phyloP scores from a whole-genome alignment of 2,329 filamentous ascomycete genomes.

The Fragosphaeria purpurea region DNA sequence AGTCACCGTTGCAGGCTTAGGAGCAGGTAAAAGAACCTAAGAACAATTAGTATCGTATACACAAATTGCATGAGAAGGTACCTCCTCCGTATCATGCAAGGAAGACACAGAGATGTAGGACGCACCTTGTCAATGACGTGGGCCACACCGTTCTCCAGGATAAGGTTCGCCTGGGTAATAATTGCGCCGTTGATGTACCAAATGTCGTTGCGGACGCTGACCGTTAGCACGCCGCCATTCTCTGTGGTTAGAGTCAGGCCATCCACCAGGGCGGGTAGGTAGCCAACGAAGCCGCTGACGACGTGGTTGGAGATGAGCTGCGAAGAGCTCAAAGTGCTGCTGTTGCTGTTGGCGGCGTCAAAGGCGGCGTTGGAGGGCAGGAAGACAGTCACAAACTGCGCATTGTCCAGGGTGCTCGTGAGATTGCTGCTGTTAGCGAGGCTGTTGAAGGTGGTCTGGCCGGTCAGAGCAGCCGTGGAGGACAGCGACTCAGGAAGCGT shows the following conservation, averaged over 20 bases:
- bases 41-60: too few species aligned
- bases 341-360: constrained; percentile 5
- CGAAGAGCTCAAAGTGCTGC: neutral
- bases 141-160: constrained; percentile 16
- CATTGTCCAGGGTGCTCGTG: constrained; percentile 10
- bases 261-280: constrained; percentile 14
- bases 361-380: constrained; percentile 15
- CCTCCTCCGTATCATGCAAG: too few species aligned
- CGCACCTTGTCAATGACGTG: constrained; percentile 16
- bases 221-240: constrained; percentile 10
- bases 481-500: constrained; percentile 10
- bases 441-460: constrained; percentile 12
- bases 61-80: neutral
- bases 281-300: constrained; percentile 11
- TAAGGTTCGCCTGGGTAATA: constrained; percentile 15
- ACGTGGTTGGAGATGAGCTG: constrained; percentile 14
- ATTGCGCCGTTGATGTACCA: constrained; percentile 18
- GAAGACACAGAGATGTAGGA: neutral
- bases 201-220: constrained; percentile 13
- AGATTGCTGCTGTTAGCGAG: constrained; percentile 9
- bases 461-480: constrained; percentile 9
- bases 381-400: constrained; percentile 14
- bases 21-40: neutral
- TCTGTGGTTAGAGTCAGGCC: constrained; percentile 12
- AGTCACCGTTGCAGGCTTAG: neutral